Conservation (phyloP, 176 grass and related monocot genomes). For the Microstegium vimineum region DNA sequence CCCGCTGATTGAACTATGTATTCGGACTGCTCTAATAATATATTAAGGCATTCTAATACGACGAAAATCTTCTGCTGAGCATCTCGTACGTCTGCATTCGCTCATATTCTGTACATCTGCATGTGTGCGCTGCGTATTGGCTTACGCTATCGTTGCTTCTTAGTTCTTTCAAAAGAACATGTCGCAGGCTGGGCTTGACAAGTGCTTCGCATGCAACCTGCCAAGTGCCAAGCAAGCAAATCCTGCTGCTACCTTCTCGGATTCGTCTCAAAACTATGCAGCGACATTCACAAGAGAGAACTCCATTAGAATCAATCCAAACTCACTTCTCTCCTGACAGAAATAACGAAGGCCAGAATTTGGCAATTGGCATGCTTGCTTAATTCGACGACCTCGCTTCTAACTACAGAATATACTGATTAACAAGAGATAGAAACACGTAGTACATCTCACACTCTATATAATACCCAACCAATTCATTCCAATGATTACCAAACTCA, state of each 20-base stretch:
- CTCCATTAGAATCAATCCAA: background rate
- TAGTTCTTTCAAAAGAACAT: background rate
- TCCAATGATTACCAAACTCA: background rate
- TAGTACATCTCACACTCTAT: background rate
- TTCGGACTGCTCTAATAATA: too few species aligned
- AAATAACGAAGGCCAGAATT: background rate
- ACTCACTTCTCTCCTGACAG: background rate
- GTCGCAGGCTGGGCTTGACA: background rate
- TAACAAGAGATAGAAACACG: background rate
- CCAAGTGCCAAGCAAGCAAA: background rate
- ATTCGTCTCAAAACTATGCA: conserved; percentile 3
- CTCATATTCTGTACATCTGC: background rate
- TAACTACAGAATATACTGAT: too few species aligned
- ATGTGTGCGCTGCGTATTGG: background rate
- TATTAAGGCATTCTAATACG: too few species aligned
- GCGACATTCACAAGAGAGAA: background rate
- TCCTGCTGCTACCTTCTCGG: background rate
- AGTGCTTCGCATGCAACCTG: background rate
- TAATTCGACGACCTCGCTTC: too few species aligned
- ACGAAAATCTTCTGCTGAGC: background rate
- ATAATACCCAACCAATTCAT: background rate
- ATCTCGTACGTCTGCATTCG: background rate
- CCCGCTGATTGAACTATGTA: too few species aligned
- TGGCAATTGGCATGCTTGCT: background rate
- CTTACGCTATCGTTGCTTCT: background rate